Conservation (phyloP, 2,329 filamentous ascomycete genomes). For the Pestalotiopsis fici region DNA sequence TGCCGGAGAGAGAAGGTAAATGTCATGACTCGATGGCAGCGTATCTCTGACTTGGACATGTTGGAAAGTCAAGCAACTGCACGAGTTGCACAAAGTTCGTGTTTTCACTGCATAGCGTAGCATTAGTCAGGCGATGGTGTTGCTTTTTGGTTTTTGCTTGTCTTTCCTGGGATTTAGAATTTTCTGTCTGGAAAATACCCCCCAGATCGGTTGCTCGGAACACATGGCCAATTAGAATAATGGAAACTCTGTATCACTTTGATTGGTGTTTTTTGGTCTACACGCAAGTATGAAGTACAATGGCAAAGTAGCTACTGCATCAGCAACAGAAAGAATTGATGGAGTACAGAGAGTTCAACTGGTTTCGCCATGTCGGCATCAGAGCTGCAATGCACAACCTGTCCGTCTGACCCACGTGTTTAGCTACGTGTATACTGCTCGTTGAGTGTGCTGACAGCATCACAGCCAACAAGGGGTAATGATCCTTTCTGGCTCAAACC, state of each 20-base stretch:
- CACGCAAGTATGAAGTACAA: neutral
- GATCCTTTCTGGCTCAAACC: neutral
- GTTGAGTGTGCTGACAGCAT: neutral
- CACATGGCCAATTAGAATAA: neutral
- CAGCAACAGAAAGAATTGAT: neutral
- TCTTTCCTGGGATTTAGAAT: neutral
- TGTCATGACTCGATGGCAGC: neutral
- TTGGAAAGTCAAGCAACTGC: neutral
- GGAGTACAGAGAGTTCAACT: neutral
- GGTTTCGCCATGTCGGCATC: neutral
- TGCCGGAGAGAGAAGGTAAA: neutral
- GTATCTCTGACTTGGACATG: neutral
- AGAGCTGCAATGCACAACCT: neutral
- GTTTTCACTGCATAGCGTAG: conserved; percentile 7
- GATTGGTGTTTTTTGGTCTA: neutral
- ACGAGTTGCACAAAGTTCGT: neutral
- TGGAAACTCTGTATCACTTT: neutral
- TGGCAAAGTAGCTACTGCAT: neutral
- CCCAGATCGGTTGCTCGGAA: neutral
- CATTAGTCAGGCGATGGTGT: neutral
- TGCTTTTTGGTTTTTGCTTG: neutral
- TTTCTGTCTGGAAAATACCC: neutral
- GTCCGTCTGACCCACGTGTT: neutral
- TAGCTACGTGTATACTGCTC: neutral
- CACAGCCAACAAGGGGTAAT: neutral